A percentile compares a stretch with the other conserved stretches of the same genome.
phyloP scores from a whole-genome alignment of 805 yeast genomes.

The Limtongia smithiae region DNA sequence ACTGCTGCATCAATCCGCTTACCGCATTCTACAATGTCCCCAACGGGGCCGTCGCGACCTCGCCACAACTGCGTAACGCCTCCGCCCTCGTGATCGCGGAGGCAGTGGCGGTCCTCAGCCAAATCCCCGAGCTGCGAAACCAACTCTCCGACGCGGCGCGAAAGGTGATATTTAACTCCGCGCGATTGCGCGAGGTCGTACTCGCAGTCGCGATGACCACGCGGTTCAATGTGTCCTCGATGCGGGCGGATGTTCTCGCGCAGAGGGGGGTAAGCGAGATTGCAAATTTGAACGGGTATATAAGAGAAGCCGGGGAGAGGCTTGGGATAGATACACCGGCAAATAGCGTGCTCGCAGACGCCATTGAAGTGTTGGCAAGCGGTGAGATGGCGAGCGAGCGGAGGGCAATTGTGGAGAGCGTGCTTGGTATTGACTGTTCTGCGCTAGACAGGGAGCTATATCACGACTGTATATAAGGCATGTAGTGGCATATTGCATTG shows the following conservation, averaged over 20 bases:
- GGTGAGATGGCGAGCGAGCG: too few relatives aligned
- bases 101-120: conserved; percentile 33
- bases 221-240: conserved; percentile 60
- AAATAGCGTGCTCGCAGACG: conserved; percentile 4
- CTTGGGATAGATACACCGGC: conserved; percentile 13
- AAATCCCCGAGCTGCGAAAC: conserved; percentile 9
- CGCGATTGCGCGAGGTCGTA: conserved; percentile 40
- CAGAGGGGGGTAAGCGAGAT: conserved; percentile 67
- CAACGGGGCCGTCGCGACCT: conserved; percentile 66
- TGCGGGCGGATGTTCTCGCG: conserved; percentile 62
- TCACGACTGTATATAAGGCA: too few relatives aligned
- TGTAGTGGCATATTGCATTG: too few relatives aligned
- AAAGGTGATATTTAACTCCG: conserved; percentile 26
- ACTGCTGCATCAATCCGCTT: conserved; percentile 78
- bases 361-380: too few relatives aligned
- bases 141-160: conserved; percentile 6
- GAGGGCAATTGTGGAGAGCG: too few relatives aligned
- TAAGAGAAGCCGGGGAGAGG: conserved; percentile 39
- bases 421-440: too few relatives aligned
- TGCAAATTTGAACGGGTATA: conserved; percentile 78
- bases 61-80: background rate
- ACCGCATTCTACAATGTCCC: conserved; percentile 73
- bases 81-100: conserved; percentile 36
- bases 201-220: conserved; percentile 46
- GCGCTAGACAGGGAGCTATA: too few relatives aligned